Evolutionary conservation across 768 basidiomycete species (phyloP), one percentile per base, ranked within the genome.

Genomic region (Solioccasus polychromus): DNA sequence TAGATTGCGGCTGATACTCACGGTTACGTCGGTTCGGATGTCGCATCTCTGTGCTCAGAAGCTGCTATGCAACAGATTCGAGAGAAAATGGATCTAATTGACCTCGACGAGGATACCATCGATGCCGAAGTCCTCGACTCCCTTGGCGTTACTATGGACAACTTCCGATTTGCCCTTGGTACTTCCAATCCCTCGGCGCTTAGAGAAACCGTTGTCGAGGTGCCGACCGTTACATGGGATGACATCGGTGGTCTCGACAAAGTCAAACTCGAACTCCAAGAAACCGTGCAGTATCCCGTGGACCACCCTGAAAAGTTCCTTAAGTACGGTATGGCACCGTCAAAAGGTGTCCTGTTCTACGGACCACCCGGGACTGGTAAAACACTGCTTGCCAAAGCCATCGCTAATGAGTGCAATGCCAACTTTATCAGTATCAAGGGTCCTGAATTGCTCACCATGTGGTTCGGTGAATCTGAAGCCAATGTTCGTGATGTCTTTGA

Each of bases 61-160:
- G 96, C 96, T 44, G 96, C 96, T 36, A 99, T 99, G 96, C 96
- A 99, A 74, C 96, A 99, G 67, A 99, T 99, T 53, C 90, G 96
- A 66, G 96, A 99, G 73, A 99, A 99, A 82, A 98, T 99, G 95
- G 94, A 97, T 57, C 72, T 92, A 55, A 92, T 95, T 53, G 92
- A 94, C 66, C 79, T 95, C 24, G 92, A 93, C 52, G 91, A 95
- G 68, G 96, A 99, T 63, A 97, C 95, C 39, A 99, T 99, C 62
- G 96, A 99, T 60, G 96, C 96, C 8, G 96, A 99, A 69, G 95
- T 99, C 2, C 87, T 99, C 44, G 96, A 99, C 70, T 90, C 94
- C 6, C 88, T 99, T 39, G 96, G 96, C 54, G 94, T 99, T 55
- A 99, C 96, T 23, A 97, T 97, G 95, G 96, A 99, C 62, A 98